Conservation (phyloP, 257 asterid species). For the Jacaranda copaia region DNA sequence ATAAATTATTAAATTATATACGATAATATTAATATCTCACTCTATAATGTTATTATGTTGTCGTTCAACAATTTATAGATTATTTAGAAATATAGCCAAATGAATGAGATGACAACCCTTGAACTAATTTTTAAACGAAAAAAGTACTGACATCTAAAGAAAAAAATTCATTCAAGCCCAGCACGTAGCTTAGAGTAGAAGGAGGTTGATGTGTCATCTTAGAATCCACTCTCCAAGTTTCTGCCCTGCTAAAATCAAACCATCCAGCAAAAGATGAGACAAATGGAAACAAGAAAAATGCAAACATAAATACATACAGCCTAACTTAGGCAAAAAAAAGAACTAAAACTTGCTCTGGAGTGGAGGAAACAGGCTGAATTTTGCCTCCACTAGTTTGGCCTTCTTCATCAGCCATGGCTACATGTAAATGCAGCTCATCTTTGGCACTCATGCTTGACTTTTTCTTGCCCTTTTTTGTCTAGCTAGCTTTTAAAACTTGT, state of each 20-base stretch:
- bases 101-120: too few relatives aligned
- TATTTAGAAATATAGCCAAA: too few relatives aligned
- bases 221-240: conserved; percentile 34
- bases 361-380: conserved; percentile 51
- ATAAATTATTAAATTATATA: too few relatives aligned
- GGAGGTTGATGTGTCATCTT: conserved; percentile 36
- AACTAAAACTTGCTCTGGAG: conserved; percentile 47
- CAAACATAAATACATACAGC: not conserved
- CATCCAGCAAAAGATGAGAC: not conserved
- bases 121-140: too few relatives aligned
- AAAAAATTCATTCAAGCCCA: conserved; percentile 62
- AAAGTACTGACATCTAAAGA: conserved; percentile 53
- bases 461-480: not conserved
- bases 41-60: too few relatives aligned
- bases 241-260: conserved; percentile 39
- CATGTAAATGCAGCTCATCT: conserved; percentile 29
- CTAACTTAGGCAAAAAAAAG: not conserved
- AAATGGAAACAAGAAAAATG: not conserved
- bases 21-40: too few relatives aligned
- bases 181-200: conserved; percentile 46
- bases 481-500: not conserved
- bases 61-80: too few relatives aligned
- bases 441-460: conserved; percentile 46
- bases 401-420: conserved; percentile 54
- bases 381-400: conserved; percentile 43